Evolutionary conservation across 306 rosid genomes (phyloP).

Genomic region (Fagus sylvatica): DNA sequence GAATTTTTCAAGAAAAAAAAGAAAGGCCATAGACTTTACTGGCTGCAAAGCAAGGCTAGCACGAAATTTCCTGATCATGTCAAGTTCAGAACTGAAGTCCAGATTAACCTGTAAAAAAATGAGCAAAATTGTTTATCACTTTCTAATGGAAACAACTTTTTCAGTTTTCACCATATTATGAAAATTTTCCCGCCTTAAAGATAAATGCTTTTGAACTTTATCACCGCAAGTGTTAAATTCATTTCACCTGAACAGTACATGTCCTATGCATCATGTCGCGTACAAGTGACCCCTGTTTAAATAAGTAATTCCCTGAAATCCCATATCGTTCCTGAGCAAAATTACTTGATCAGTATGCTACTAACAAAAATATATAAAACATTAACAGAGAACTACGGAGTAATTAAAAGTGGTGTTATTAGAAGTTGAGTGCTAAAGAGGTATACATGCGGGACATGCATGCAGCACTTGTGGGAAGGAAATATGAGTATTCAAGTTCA

Average conservation of each 20-base stretch:
- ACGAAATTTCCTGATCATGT: slow-evolving; percentile 91
- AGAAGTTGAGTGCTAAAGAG: too few species aligned
- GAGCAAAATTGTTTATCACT: slow-evolving; percentile 15
- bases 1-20: slow-evolving; percentile 15
- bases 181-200: background rate
- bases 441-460: too few species aligned
- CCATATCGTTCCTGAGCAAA: too few species aligned
- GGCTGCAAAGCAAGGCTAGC: slow-evolving; percentile 96
- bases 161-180: slow-evolving; percentile 18
- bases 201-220: too few species aligned
- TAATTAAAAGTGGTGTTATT: too few species aligned
- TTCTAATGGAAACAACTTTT: too few species aligned
- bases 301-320: too few species aligned
- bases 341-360: too few species aligned
- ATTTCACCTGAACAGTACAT: slow-evolving; percentile 93
- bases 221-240: slow-evolving; percentile 9
- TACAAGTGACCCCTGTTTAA: slow-evolving; percentile 93
- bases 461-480: too few species aligned
- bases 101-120: slow-evolving; percentile 74
- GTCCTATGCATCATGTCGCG: slow-evolving; percentile 99
- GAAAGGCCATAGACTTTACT: slow-evolving; percentile 43
- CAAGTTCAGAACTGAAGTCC: slow-evolving; percentile 92
- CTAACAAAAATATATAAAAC: too few species aligned
- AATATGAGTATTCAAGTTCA: too few species aligned
- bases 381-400: too few species aligned